These are phyloP conservation scores for Canna indica DNA, from an alignment of 176 grass and related monocot species.

Conservation along the genomic window DNA sequence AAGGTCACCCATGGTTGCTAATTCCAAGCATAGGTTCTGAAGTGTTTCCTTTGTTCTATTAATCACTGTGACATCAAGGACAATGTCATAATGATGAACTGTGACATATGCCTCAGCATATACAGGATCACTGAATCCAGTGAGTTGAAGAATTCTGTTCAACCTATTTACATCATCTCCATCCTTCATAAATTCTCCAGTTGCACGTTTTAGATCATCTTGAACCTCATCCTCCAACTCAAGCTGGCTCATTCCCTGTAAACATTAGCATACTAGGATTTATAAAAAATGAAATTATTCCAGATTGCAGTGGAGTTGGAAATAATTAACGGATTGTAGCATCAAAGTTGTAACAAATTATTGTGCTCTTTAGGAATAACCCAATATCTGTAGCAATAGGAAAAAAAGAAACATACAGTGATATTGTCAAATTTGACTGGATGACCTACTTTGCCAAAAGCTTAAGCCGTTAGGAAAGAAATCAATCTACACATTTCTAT, in stretches of 20 bases:
- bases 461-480: too few species aligned
- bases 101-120: conserved; percentile 18
- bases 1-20: conserved; percentile 16
- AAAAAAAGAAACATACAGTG: not conserved
- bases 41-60: conserved; percentile 16
- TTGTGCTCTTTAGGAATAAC: not conserved
- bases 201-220: conserved; percentile 19
- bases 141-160: conserved; percentile 12
- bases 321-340: not conserved
- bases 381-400: not conserved
- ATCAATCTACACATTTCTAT: too few species aligned
- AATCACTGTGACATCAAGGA: conserved; percentile 16
- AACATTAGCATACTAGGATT: not conserved
- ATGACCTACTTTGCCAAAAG: too few species aligned
- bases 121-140: conserved; percentile 16
- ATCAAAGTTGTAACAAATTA: not conserved
- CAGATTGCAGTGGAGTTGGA: not conserved
- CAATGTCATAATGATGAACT: conserved; percentile 18
- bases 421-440: too few species aligned
- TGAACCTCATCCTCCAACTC: conserved; percentile 22
- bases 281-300: not conserved
- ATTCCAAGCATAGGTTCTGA: conserved; percentile 12
- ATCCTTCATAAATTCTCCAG: conserved; percentile 12
- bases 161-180: conserved; percentile 9
- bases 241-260: conserved; percentile 19